Percentiles rank a stretch among this genome's conserved stretches.
These are phyloP conservation scores for Mucor mucedo DNA, from an alignment of 371 early-diverging fungal genomes.

Conservation along the genomic window DNA sequence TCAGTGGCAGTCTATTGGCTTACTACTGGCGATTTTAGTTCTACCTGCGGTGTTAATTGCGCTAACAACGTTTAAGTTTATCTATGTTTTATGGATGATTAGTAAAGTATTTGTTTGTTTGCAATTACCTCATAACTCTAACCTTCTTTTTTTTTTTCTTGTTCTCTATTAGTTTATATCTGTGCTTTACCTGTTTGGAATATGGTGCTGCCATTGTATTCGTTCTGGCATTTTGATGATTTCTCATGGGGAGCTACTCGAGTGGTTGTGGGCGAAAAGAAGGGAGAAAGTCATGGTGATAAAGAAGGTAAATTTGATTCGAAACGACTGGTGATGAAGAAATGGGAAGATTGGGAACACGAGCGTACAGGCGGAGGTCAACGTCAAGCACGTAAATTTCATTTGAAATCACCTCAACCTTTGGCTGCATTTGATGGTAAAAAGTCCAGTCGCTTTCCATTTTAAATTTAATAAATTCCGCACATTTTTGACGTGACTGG, in stretches of 20 bases:
- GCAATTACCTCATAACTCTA: neutral
- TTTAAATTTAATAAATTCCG: neutral
- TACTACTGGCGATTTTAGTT: slow-evolving; percentile 73
- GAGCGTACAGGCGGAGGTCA: slow-evolving; percentile 54
- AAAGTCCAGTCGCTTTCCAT: slow-evolving; percentile 8
- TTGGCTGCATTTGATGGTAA: slow-evolving; percentile 37
- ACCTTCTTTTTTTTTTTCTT: no score
- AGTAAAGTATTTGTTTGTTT: slow-evolving; percentile 39
- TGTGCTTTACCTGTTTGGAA: slow-evolving; percentile 96
- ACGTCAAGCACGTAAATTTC: slow-evolving; percentile 30
- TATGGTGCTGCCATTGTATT: slow-evolving; percentile 89
- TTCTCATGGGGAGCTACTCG: slow-evolving; percentile 94
- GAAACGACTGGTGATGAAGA: slow-evolving; percentile 63
- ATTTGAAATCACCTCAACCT: slow-evolving; percentile 37
- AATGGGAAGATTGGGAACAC: slow-evolving; percentile 77
- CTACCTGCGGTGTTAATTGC: slow-evolving; percentile 88
- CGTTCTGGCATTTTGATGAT: slow-evolving; percentile 97
- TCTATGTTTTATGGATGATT: slow-evolving; percentile 84
- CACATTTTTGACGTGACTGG: no score
- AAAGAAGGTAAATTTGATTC: slow-evolving; percentile 73
- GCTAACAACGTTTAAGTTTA: slow-evolving; percentile 80
- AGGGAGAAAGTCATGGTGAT: slow-evolving; percentile 65
- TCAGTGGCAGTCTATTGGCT: slow-evolving; percentile 68
- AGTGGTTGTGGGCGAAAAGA: slow-evolving; percentile 74
- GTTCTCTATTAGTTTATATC: slow-evolving; percentile 57